These are phyloP conservation scores for Microcos paniculata DNA, from an alignment of 345 rosid genomes.

Conservation along the genomic window DNA sequence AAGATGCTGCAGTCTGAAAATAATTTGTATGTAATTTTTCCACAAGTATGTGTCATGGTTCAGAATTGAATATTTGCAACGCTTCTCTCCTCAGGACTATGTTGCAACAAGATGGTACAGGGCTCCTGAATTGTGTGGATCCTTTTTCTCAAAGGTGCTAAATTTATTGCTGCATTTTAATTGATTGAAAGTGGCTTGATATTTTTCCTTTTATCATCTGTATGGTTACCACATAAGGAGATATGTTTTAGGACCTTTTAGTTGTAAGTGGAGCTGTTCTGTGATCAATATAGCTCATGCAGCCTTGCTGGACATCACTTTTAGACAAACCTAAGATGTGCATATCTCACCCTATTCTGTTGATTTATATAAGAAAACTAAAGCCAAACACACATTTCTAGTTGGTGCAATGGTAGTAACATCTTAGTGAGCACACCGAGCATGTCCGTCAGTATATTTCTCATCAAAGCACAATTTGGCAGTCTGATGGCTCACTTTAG, in stretches of 20 bases:
- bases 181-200: conserved; percentile 28
- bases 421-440: not conserved
- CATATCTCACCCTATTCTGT: not conserved
- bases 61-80: not conserved
- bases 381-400: not conserved
- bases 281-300: not conserved
- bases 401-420: not conserved
- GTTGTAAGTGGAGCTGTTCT: not conserved
- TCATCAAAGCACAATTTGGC: not conserved
- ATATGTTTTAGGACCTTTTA: not conserved
- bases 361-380: not conserved
- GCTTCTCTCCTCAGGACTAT: conserved; percentile 59
- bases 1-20: not conserved
- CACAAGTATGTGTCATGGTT: not conserved
- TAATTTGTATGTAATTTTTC: not conserved
- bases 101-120: conserved; percentile 98
- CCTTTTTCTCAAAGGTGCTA: conserved; percentile 90
- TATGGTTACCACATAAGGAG: not conserved
- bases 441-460: not conserved
- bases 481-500: not conserved
- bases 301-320: not conserved
- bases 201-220: conserved; percentile 10
- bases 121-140: conserved; percentile 97
- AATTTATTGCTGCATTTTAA: conserved; percentile 19
- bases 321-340: not conserved